Conservation (phyloP, 75 land plant genomes). For the Cunninghamia lanceolata region DNA sequence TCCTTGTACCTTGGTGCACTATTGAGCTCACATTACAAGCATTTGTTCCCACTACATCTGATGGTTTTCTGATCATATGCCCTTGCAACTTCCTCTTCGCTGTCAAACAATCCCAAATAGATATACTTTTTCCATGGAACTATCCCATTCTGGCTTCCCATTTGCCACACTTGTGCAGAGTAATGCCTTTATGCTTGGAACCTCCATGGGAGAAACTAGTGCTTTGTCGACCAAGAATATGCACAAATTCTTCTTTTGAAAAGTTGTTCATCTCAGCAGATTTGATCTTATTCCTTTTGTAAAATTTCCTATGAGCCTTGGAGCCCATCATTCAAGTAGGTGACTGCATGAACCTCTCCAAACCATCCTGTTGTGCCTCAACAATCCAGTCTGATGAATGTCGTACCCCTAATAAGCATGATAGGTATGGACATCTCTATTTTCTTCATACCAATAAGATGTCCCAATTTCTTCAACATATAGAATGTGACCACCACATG, state of each 20-base stretch:
- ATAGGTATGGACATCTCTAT: conserved; percentile 86
- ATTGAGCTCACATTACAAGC: no score
- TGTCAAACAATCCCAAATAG: conserved; percentile 84
- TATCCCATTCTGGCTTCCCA: conserved; percentile 90
- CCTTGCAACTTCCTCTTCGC: conserved; percentile 88
- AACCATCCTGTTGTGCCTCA: no score
- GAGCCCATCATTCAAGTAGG: no score
- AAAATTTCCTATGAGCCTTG: no score
- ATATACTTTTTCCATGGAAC: conserved; percentile 82
- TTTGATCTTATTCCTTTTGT: no score
- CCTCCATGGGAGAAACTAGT: conserved; percentile 77
- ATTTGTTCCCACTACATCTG: conserved; percentile 63
- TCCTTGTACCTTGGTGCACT: no score
- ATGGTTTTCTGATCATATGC: conserved; percentile 86
- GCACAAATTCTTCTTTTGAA: conserved; percentile 79
- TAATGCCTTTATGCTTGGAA: conserved; percentile 74
- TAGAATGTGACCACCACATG: conserved; percentile 90
- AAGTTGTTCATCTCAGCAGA: conserved; percentile 75
- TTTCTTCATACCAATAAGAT: conserved; percentile 96
- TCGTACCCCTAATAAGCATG: conserved; percentile 58
- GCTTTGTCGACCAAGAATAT: conserved; percentile 74
- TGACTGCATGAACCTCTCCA: no score
- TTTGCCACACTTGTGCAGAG: conserved; percentile 75
- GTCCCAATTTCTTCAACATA: conserved; percentile 60
- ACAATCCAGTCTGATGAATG: no score